Conservation (phyloP, 2,329 filamentous ascomycete species). For the Leptographium procerum region DNA sequence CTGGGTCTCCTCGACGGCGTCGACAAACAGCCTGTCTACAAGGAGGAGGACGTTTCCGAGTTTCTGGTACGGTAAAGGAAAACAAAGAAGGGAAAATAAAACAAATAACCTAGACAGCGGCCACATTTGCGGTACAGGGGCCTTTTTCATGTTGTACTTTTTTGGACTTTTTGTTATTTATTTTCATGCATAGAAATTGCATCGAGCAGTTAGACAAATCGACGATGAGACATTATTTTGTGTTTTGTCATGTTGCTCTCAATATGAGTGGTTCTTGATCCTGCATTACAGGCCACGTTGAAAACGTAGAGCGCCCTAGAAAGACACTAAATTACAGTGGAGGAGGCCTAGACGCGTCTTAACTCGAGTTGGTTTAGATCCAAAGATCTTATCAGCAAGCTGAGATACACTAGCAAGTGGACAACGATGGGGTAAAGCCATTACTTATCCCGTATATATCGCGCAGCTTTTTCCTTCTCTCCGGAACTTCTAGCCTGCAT, state of each 20-base stretch:
- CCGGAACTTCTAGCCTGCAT: neutral
- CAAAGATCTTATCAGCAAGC: neutral
- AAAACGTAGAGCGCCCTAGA: neutral
- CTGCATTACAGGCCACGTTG: too few relatives aligned
- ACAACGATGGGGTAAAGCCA: neutral
- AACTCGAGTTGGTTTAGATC: neutral
- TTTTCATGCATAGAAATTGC: too few relatives aligned
- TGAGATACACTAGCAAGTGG: neutral
- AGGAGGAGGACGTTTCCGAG: slow-evolving; percentile 2
- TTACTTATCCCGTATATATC: neutral
- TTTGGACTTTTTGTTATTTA: too few relatives aligned
- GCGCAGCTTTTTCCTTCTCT: neutral
- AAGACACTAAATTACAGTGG: neutral
- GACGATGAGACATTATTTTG: too few relatives aligned
- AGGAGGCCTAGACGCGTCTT: neutral
- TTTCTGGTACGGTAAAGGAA: neutral
- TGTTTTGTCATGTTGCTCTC: neutral
- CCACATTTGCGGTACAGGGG: too few relatives aligned
- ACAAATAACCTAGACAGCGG: too few relatives aligned
- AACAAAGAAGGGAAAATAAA: neutral
- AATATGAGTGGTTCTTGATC: too few relatives aligned
- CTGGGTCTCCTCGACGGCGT: slow-evolving; percentile 16
- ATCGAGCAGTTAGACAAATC: too few relatives aligned
- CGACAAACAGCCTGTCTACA: slow-evolving; percentile 4
- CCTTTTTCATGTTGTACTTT: neutral